Evolutionary conservation across 441 rosid species (phyloP).

Genomic region (Pelargonium australe): DNA sequence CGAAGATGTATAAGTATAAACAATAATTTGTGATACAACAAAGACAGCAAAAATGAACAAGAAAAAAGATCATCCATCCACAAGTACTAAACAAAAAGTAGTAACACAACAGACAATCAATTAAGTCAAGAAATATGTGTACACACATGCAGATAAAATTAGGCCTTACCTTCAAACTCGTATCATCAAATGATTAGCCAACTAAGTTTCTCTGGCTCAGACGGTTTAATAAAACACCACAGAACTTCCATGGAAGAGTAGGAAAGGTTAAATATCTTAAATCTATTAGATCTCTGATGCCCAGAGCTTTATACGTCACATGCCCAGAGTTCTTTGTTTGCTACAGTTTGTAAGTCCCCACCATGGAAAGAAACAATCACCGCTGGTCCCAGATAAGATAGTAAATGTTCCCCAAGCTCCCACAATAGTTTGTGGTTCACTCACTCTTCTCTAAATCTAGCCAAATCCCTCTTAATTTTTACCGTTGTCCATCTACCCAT

Average conservation of each 20-base stretch:
- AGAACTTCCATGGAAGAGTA: not conserved
- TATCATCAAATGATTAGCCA: conserved; percentile 12
- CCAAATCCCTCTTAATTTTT: conserved; percentile 15
- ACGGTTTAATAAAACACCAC: not conserved
- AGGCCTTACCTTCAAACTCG: conserved; percentile 24
- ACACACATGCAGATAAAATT: not conserved
- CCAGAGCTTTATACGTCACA: not conserved
- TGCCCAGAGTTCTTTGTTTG: conserved; percentile 1
- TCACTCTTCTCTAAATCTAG: conserved; percentile 6
- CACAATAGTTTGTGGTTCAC: conserved; percentile 11
- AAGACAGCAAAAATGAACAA: not conserved
- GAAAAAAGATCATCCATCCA: not conserved
- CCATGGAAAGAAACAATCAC: conserved; percentile 5
- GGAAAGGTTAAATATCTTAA: not conserved
- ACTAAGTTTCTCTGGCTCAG: conserved; percentile 19
- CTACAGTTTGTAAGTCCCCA: not conserved
- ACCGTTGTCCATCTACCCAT: conserved; percentile 16
- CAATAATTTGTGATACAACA: too few species aligned
- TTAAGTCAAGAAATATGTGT: not conserved
- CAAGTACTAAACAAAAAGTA: not conserved
- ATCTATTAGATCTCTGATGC: not conserved
- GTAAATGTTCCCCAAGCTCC: conserved; percentile 16
- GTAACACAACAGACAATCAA: conserved; percentile 5
- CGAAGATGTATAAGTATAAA: not conserved
- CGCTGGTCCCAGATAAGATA: not conserved